Base-by-base conservation (phyloP, 163 green algal genomes). In the Prototheca wickerhamii region DNA sequence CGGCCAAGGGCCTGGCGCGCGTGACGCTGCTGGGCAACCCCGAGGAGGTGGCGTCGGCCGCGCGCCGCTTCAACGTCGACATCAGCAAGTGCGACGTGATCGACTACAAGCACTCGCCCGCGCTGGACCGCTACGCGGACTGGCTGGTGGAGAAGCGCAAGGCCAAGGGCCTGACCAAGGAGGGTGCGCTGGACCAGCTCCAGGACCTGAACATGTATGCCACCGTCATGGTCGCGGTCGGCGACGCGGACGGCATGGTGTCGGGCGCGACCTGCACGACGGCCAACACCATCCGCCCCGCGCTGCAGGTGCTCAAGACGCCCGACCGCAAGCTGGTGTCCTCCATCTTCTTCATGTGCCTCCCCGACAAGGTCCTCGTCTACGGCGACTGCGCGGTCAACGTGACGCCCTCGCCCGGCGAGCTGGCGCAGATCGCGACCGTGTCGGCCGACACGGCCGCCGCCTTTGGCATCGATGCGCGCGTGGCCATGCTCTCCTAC, bases 271-370 rank as follows among this genome's bases (percentile, higher is more conserved):
- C 75, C 0, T 86, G 90, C 76, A 96, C 90, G 25, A 96, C 89
- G 21, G 89, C 89, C n/a, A 79, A 81, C 56, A 96, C 90, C 34
- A 88, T 96, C 53, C 72, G 89, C 10, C 89, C 89, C 1, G 89
- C 84, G 28, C 82, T 96, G 60, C 87, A 87, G 72, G 72, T 92
- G 46, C 71, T 93, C 25, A 84, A 80, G 56, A 71, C 70, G 1
- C 77, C 78, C 5, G 65, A 65, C 37, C 52, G 59, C 42, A 73
- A 64, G 21, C 75, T 96, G 21, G 83, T 96, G 10, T 93, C 83
- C 21, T 88, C 75, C 37, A 61, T 94, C n/a, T 96, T 96, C 79
- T 95, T 96, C 86, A 96, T 96, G 89, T 92, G 88, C 69, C 79
- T 96, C 37, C 88, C 85, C 5, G 84, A 95, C 74, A 81, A 81